These are phyloP conservation scores for Lipomyces kockii DNA, from an alignment of 805 yeast genomes.

Conservation along the genomic window DNA sequence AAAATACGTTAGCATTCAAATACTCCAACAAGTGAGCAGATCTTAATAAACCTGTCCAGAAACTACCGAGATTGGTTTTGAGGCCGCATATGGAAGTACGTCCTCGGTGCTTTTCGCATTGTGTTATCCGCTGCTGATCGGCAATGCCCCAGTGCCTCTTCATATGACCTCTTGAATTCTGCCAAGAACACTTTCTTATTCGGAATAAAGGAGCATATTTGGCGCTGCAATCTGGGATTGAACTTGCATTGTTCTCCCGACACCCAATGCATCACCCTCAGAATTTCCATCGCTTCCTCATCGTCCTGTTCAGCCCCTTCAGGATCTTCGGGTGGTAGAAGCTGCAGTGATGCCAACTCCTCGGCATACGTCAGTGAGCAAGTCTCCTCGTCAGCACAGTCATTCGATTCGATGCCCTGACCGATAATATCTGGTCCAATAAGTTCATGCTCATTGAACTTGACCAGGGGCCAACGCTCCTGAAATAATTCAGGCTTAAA, in stretches of 20 bases:
- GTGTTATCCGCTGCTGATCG: neutral
- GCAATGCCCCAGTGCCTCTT: neutral
- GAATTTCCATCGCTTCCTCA: neutral
- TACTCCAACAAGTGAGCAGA: too few relatives aligned
- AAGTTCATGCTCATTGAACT: too few relatives aligned
- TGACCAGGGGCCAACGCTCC: too few relatives aligned
- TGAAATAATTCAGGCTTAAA: too few relatives aligned
- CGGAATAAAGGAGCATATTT: neutral
- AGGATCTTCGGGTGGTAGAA: neutral
- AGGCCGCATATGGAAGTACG: neutral
- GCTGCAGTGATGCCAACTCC: neutral
- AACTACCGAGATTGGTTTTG: neutral
- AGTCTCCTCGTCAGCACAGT: neutral
- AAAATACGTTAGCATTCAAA: too few relatives aligned
- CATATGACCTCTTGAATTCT: neutral
- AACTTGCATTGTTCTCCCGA: neutral
- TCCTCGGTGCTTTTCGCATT: neutral
- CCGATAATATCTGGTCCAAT: neutral
- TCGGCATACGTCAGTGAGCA: neutral
- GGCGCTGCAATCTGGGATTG: neutral
- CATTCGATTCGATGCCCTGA: neutral
- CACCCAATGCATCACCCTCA: neutral
- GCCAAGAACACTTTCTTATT: neutral
- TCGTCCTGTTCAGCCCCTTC: neutral
- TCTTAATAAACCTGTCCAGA: too few relatives aligned